Base-by-base conservation (phyloP, 257 asterid genomes). In the Solanum chilense region DNA sequence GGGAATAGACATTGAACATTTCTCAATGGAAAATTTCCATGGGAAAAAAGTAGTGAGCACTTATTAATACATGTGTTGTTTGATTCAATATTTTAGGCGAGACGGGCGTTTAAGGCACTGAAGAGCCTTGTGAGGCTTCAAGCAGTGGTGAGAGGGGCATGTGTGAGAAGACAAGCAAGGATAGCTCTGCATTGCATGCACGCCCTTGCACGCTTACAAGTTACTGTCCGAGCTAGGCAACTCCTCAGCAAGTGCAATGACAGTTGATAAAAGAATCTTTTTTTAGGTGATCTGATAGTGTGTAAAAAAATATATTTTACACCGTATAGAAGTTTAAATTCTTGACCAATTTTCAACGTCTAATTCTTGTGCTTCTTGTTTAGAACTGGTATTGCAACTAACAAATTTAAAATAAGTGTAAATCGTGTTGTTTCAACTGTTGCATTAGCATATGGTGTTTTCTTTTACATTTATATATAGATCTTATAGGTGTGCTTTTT, bases 171-270 rank as follows among this genome's bases (percentile, higher is more conserved):
- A 88, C 98, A 94, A 77, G 94, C 98, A 1, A 92, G 95, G 15
- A 91, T 93, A 44, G 97, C 98, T 74, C 86, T 93, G 86, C 93
- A 92, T 25, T 94, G 96, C 93, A 94, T 93, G 98, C 94, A 93
- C 29, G 94, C 97, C 12, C 93, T 94, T 23, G 95, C 97, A 21
- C 93, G 95, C 23, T 89, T 95, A 81, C 98, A 95, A 76, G 89
- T 94, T 89, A 92, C 96, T 1, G 88, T 95, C 76, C 94, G 94
- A 75, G 95, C 98, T 62, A 92, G 95, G 21, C 95, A 93, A 74
- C 93, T 94, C 20, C 93, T 89, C 85, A 68, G 62, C 66, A 85
- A 64, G 27, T 85, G 87, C 87, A 35, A 42, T 27, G 64, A 41
- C 25, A 12, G 12, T 58, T 39, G 78, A 39, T 84, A 41, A 45